A percentile compares a stretch with the other conserved stretches of the same genome.
These are phyloP conservation scores for Talaromyces sp. DNA, from an alignment of 2,329 filamentous ascomycete species.

Conservation along the genomic window DNA sequence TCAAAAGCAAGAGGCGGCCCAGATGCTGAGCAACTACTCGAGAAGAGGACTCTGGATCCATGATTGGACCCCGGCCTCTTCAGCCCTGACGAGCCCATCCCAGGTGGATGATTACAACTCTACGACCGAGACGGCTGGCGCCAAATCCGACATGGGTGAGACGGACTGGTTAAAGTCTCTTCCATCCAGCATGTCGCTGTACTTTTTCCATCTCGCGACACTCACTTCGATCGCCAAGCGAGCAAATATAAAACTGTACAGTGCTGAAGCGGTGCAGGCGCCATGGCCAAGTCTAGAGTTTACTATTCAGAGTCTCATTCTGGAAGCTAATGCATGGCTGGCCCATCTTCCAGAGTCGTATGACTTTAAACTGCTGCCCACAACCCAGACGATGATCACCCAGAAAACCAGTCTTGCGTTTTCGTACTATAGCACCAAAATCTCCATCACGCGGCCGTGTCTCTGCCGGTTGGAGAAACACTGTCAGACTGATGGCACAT, in stretches of 20 bases:
- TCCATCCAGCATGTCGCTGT: constrained; percentile 33
- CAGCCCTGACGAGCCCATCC: constrained; percentile 16
- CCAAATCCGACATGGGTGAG: constrained; percentile 16
- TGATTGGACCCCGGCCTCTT: constrained; percentile 18
- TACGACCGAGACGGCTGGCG: constrained; percentile 9
- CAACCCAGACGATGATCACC: constrained; percentile 30
- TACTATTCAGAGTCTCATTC: constrained; percentile 31
- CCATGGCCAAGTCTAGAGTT: constrained; percentile 35
- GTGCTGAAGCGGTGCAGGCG: constrained; percentile 27
- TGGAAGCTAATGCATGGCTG: constrained; percentile 36
- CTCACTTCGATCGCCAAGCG: constrained; percentile 32
- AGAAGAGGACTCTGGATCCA: constrained; percentile 16
- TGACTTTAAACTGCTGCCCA: constrained; percentile 28
- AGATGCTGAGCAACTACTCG: constrained; percentile 22
- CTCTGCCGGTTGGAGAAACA: constrained; percentile 34
- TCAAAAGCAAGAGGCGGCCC: constrained; percentile 25
- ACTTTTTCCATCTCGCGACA: constrained; percentile 35
- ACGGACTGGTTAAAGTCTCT: constrained; percentile 31
- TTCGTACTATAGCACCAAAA: constrained; percentile 38
- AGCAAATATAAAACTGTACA: constrained; percentile 35
- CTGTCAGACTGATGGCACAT: constrained; percentile 24
- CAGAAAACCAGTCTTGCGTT: constrained; percentile 37
- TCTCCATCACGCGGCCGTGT: constrained; percentile 39
- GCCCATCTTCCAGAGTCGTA: constrained; percentile 33
- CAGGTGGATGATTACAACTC: constrained; percentile 15